Conservation (phyloP, 2,329 filamentous ascomycete genomes). For the Penicillium sp. region DNA sequence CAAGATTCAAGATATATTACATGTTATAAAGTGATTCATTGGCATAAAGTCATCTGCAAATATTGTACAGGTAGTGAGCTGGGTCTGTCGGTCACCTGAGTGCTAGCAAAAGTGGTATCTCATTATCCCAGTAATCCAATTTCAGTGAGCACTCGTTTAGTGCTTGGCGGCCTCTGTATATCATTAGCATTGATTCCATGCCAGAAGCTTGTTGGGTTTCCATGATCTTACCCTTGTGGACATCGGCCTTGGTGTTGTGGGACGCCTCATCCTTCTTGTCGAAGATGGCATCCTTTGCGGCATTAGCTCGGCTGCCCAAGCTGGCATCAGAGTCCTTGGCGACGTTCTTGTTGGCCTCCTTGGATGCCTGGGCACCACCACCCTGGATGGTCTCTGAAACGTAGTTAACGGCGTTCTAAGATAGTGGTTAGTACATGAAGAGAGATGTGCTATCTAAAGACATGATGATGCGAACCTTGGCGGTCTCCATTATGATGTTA, state of each 20-base stretch:
- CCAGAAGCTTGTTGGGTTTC: accelerated
- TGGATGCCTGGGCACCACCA: slow-evolving; percentile 54
- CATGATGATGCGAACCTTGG: neutral
- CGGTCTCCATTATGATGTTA: slow-evolving; percentile 8
- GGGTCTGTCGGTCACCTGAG: neutral
- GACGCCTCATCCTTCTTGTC: slow-evolving; percentile 54
- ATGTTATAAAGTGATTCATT: neutral
- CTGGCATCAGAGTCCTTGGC: slow-evolving; percentile 59
- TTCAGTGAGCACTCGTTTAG: neutral
- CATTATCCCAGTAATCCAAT: neutral
- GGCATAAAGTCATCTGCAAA: neutral
- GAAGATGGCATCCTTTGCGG: slow-evolving; percentile 50
- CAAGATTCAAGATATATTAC: neutral
- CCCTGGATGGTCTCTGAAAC: slow-evolving; percentile 63
- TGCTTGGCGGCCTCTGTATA: slow-evolving; percentile 6
- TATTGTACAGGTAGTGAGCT: neutral
- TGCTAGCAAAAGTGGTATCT: neutral
- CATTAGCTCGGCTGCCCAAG: slow-evolving; percentile 53
- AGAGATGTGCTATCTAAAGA: neutral
- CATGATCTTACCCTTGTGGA: slow-evolving; percentile 5
- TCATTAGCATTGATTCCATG: neutral
- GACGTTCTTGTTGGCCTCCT: slow-evolving; percentile 67
- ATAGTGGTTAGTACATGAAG: neutral
- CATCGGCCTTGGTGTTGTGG: slow-evolving; percentile 40
- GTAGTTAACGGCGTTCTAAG: slow-evolving; percentile 62